These are phyloP conservation scores for Pythium dissotocum DNA, from an alignment of 352 stramenopile species.

Conservation along the genomic window DNA sequence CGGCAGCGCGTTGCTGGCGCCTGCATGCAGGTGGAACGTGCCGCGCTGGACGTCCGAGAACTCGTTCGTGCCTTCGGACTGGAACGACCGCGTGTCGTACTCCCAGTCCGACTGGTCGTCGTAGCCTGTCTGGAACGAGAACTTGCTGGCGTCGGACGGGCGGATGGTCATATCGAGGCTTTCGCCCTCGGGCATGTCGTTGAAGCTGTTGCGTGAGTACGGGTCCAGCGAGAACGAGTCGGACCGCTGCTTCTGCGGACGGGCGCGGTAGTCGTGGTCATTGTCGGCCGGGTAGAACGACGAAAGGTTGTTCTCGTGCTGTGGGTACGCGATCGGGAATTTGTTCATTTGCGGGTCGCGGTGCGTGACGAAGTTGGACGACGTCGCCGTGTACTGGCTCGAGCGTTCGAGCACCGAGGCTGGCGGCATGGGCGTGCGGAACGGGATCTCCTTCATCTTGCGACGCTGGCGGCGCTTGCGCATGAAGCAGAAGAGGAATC, in stretches of 20 bases:
- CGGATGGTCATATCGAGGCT: constrained; percentile 39
- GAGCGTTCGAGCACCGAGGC: constrained; percentile 35
- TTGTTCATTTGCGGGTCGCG: constrained; percentile 38
- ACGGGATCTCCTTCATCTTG: constrained; percentile 74
- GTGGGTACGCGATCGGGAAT: constrained; percentile 37
- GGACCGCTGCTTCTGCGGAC: constrained; percentile 4
- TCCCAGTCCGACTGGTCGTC: constrained; percentile 75
- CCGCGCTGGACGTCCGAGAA: constrained; percentile 33
- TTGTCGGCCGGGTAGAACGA: constrained; percentile 35
- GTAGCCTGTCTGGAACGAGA: constrained; percentile 76
- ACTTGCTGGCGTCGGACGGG: constrained; percentile 65
- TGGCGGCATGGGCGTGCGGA: constrained; percentile 49
- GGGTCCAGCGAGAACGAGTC: constrained; percentile 78
- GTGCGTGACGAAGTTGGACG: constrained; percentile 69
- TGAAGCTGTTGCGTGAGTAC: constrained; percentile 71
- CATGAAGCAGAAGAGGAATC: constrained; percentile 68
- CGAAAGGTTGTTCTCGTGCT: constrained; percentile 38
- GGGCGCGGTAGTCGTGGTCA: not conserved
- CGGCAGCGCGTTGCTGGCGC: constrained; percentile 32
- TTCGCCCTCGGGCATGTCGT: constrained; percentile 54
- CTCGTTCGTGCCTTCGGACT: constrained; percentile 39
- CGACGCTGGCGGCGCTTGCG: constrained; percentile 60
- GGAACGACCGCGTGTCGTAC: constrained; percentile 50
- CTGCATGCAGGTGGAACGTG: constrained; percentile 56
- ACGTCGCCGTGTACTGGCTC: constrained; percentile 63